These are phyloP conservation scores for Lunularia cruciata DNA, from an alignment of 225 moss, liverwort and hornwort genomes.

Conservation along the genomic window DNA sequence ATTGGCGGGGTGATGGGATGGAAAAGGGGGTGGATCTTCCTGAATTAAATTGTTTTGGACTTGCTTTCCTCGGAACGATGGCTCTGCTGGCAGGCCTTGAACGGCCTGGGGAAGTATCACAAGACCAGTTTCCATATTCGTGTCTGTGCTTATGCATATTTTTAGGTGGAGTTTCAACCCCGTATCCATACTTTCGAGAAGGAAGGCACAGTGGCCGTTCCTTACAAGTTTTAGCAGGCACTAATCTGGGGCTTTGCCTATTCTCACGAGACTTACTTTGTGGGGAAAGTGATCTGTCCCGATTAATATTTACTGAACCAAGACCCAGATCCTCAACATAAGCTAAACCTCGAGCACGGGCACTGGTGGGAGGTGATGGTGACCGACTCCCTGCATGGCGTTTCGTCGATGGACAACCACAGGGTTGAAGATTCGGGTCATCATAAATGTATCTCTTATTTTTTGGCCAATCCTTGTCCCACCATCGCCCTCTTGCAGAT, in stretches of 20 bases:
- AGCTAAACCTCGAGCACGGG: constrained; percentile 12
- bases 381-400: constrained; percentile 21
- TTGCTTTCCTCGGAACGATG: neutral
- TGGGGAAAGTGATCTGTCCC: constrained; percentile 18
- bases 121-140: constrained; percentile 15
- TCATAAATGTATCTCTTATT: constrained; percentile 17
- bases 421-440: constrained; percentile 22
- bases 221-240: too few species aligned
- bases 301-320: constrained; percentile 16
- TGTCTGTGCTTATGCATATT: constrained; percentile 4
- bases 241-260: neutral
- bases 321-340: constrained; percentile 8
- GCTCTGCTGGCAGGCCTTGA: neutral
- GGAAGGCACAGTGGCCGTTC: neutral
- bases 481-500: constrained; percentile 7
- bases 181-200: neutral
- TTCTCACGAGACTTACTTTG: neutral
- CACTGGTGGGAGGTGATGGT: constrained; percentile 8
- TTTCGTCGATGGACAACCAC: constrained; percentile 12
- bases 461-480: constrained; percentile 23
- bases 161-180: too few species aligned
- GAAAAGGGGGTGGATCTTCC: neutral
- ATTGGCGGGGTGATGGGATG: too few species aligned
- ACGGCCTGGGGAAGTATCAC: neutral
- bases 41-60: neutral